Evolutionary conservation across 1,284 basidiomycete genomes (phyloP).

Genomic region (Naganishia albida): DNA sequence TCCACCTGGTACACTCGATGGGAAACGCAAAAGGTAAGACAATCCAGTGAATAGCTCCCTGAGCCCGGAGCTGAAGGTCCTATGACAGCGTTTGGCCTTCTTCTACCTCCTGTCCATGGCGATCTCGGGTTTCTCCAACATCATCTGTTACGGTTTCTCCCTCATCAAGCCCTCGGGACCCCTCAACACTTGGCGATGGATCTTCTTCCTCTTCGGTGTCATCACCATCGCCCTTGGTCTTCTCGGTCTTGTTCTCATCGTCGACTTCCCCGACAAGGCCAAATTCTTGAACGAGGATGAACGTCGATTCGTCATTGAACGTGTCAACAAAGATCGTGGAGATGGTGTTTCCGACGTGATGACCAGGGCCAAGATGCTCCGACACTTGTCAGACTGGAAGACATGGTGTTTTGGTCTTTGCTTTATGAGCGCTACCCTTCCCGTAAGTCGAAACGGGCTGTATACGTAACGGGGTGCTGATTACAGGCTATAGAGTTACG

Average conservation of each 20-base stretch:
- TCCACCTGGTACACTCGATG: slow-evolving; percentile 57
- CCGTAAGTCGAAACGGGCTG: slow-evolving; percentile 10
- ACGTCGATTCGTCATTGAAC: slow-evolving; percentile 49
- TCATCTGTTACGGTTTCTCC: slow-evolving; percentile 51
- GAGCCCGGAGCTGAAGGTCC: neutral
- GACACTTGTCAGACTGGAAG: slow-evolving; percentile 52
- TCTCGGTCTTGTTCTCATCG: slow-evolving; percentile 42
- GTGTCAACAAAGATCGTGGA: slow-evolving; percentile 56
- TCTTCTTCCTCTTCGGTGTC: slow-evolving; percentile 42
- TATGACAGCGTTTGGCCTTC: slow-evolving; percentile 9
- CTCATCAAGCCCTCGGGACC: slow-evolving; percentile 39
- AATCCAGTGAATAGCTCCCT: neutral
- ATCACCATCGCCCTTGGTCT: slow-evolving; percentile 48
- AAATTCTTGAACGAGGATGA: slow-evolving; percentile 55
- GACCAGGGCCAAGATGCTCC: slow-evolving; percentile 46
- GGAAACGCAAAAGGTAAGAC: slow-evolving; percentile 49
- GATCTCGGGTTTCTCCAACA: slow-evolving; percentile 54
- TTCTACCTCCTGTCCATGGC: slow-evolving; percentile 44
- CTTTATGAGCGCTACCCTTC: slow-evolving; percentile 33
- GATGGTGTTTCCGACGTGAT: slow-evolving; percentile 54
- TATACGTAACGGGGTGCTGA: neutral
- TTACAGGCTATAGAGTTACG: slow-evolving; percentile 24
- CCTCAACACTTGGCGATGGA: slow-evolving; percentile 47
- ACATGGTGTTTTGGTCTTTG: slow-evolving; percentile 46
- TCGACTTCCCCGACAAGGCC: slow-evolving; percentile 57